Percentiles rank a stretch among this genome's conserved stretches.
Conservation (phyloP, 345 rosid species). For the Syzygium aqueum region DNA sequence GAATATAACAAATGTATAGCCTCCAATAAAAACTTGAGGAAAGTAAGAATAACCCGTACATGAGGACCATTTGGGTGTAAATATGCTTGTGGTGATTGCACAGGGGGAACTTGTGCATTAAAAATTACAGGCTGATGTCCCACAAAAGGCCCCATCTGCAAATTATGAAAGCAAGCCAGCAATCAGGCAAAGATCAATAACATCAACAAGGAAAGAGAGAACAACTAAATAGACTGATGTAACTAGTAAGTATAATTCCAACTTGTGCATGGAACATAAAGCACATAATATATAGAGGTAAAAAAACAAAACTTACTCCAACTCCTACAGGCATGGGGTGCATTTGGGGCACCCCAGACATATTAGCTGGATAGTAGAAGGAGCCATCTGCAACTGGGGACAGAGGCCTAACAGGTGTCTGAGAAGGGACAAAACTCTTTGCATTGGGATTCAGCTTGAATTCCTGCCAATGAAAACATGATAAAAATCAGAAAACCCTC, state of each 20-base stretch:
- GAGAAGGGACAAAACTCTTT: slow-evolving; percentile 68
- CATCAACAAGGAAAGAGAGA: background rate
- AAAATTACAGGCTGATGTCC: slow-evolving; percentile 70
- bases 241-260: background rate
- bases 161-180: slow-evolving; percentile 3
- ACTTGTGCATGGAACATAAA: background rate
- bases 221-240: background rate
- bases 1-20: background rate
- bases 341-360: slow-evolving; percentile 48
- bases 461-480: slow-evolving; percentile 42
- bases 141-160: slow-evolving; percentile 57
- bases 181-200: background rate
- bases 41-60: slow-evolving; percentile 21
- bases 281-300: background rate
- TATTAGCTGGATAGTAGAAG: slow-evolving; percentile 47
- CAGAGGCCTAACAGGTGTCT: slow-evolving; percentile 42
- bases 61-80: slow-evolving; percentile 70
- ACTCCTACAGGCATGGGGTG: slow-evolving; percentile 61
- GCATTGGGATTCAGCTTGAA: slow-evolving; percentile 92
- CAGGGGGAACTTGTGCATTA: slow-evolving; percentile 43
- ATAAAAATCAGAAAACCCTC: background rate
- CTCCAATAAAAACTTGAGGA: background rate
- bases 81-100: slow-evolving; percentile 56
- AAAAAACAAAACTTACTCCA: slow-evolving; percentile 42
- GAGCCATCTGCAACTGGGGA: slow-evolving; percentile 60